Evolutionary conservation across 306 rosid genomes (phyloP).

Genomic region (Trichosanthes truncata): DNA sequence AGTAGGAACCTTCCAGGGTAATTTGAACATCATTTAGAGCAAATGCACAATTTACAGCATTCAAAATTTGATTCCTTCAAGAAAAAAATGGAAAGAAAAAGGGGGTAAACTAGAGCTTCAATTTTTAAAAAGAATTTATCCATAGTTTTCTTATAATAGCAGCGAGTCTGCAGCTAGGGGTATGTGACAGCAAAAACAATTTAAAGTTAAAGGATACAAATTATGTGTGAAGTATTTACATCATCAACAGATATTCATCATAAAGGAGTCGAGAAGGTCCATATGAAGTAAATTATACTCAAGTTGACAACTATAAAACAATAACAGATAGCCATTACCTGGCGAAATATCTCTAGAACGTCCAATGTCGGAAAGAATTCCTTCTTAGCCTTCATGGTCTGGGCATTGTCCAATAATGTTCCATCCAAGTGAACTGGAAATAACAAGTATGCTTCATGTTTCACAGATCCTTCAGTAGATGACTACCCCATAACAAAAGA

Average conservation of each 20-base stretch:
- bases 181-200: background rate
- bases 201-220: background rate
- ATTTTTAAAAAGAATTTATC: background rate
- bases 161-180: background rate
- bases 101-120: background rate
- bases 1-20: background rate
- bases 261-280: background rate
- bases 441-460: slow-evolving; percentile 86
- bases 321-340: slow-evolving; percentile 38
- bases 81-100: background rate
- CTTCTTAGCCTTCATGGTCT: slow-evolving; percentile 74
- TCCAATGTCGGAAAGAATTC: slow-evolving; percentile 76
- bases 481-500: slow-evolving; percentile 38
- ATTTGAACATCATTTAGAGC: background rate
- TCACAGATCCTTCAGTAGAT: slow-evolving; percentile 75
- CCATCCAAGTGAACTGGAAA: slow-evolving; percentile 99
- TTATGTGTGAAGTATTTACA: background rate
- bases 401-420: slow-evolving; percentile 88
- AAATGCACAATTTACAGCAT: background rate
- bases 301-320: background rate
- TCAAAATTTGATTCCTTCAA: background rate
- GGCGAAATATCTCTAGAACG: slow-evolving; percentile 85
- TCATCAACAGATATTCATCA: background rate
- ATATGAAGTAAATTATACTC: background rate
- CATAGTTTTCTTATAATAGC: background rate